phyloP scores from a whole-genome alignment of 345 rosid genomes.

The Sisymbrium irio region DNA sequence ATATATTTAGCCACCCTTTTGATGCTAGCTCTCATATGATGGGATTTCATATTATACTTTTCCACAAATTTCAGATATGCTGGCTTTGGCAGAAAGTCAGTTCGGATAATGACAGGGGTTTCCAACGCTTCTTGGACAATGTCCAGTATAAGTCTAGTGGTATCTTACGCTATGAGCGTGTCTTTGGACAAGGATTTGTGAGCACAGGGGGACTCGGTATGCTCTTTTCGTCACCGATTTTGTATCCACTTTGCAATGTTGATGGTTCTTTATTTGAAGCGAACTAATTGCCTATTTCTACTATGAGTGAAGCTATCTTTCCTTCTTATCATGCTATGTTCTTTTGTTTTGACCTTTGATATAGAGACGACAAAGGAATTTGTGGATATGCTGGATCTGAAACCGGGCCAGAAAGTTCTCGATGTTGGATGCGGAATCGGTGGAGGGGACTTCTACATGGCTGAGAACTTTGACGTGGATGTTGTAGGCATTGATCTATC shows the following conservation, averaged over 20 bases:
- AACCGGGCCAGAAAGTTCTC: slow-evolving; percentile 89
- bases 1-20: slow-evolving; percentile 6
- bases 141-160: slow-evolving; percentile 83
- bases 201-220: slow-evolving; percentile 97
- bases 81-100: slow-evolving; percentile 88
- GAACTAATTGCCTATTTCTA: no score
- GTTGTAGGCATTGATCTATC: slow-evolving; percentile 96
- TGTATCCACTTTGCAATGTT: background rate
- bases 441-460: slow-evolving; percentile 99
- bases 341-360: slow-evolving; percentile 20
- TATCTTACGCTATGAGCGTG: slow-evolving; percentile 89
- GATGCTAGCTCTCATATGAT: slow-evolving; percentile 6
- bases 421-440: slow-evolving; percentile 99
- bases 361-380: slow-evolving; percentile 97
- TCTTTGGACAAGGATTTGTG: slow-evolving; percentile 90
- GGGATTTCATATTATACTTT: slow-evolving; percentile 11
- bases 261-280: slow-evolving; percentile 1
- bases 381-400: slow-evolving; percentile 79
- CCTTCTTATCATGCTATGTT: background rate
- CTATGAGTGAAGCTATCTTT: slow-evolving; percentile 10
- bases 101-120: slow-evolving; percentile 78
- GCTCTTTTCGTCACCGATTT: slow-evolving; percentile 1
- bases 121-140: slow-evolving; percentile 93
- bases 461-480: slow-evolving; percentile 76
- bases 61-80: slow-evolving; percentile 68